These are phyloP conservation scores for Cenchrus purpureus DNA, from an alignment of 176 grass and related monocot species.

Conservation along the genomic window DNA sequence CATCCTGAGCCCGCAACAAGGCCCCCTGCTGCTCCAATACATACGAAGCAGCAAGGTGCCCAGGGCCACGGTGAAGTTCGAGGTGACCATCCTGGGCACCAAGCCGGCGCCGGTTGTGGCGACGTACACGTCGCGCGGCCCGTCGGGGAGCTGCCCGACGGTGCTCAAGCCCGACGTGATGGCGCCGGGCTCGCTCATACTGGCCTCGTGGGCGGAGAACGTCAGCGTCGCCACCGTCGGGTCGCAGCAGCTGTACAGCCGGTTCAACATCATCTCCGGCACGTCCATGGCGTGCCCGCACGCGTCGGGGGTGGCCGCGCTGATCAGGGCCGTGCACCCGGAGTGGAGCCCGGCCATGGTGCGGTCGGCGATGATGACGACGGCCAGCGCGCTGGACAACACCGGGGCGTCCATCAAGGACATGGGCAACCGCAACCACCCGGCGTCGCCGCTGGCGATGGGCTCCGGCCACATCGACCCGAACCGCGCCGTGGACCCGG, in stretches of 20 bases:
- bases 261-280: slow-evolving; percentile 76
- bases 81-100: slow-evolving; percentile 47
- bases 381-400: slow-evolving; percentile 65
- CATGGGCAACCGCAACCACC: slow-evolving; percentile 24
- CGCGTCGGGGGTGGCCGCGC: slow-evolving; percentile 62
- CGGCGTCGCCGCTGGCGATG: slow-evolving; percentile 63
- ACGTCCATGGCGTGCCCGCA: slow-evolving; percentile 90
- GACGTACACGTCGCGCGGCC: slow-evolving; percentile 76
- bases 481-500: slow-evolving; percentile 60
- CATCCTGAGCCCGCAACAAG: slow-evolving; percentile 56
- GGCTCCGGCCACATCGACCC: slow-evolving; percentile 79
- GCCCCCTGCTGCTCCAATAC: slow-evolving; percentile 48
- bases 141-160: slow-evolving; percentile 54
- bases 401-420: slow-evolving; percentile 65
- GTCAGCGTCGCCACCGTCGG: slow-evolving; percentile 41
- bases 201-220: slow-evolving; percentile 77
- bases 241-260: slow-evolving; percentile 37
- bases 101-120: slow-evolving; percentile 54
- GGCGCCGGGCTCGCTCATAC: slow-evolving; percentile 65
- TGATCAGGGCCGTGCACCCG: slow-evolving; percentile 58
- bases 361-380: slow-evolving; percentile 84
- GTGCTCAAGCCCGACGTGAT: slow-evolving; percentile 80
- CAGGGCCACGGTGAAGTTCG: slow-evolving; percentile 57
- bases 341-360: slow-evolving; percentile 73
- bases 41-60: slow-evolving; percentile 45